Conservation (phyloP, 2,329 filamentous ascomycete genomes). For the Aureobasidium pullulans region DNA sequence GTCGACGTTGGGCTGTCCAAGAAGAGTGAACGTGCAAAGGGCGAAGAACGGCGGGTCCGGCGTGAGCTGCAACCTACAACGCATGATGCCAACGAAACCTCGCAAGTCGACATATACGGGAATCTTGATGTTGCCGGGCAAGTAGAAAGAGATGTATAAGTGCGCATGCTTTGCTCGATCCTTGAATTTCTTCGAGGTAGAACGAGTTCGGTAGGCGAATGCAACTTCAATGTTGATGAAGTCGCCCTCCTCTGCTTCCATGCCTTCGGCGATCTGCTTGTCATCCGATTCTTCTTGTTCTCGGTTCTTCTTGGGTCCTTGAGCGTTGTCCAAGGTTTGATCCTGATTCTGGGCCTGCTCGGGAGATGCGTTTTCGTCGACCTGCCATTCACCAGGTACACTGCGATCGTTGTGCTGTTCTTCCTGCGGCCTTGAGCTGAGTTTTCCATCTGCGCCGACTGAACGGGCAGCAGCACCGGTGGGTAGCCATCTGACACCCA, state of each 20-base stretch:
- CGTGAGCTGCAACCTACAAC: conserved; percentile 62
- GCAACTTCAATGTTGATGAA: conserved; percentile 72
- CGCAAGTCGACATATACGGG: conserved; percentile 69
- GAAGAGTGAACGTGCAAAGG: conserved; percentile 65
- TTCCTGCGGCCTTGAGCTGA: conserved; percentile 39
- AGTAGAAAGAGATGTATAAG: conserved; percentile 63
- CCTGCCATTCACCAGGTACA: conserved; percentile 38
- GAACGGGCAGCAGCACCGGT: conserved; percentile 60
- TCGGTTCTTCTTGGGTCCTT: conserved; percentile 13
- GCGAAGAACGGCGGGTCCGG: conserved; percentile 71
- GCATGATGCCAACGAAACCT: conserved; percentile 63
- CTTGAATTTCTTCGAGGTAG: conserved; percentile 52
- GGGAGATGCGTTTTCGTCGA: conserved; percentile 29
- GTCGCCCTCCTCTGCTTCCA: conserved; percentile 70
- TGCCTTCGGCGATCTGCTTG: conserved; percentile 45
- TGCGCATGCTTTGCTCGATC: conserved; percentile 65
- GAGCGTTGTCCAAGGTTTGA: conserved; percentile 31
- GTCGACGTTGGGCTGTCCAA: conserved; percentile 66
- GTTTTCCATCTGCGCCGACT: conserved; percentile 51
- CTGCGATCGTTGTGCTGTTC: conserved; percentile 41
- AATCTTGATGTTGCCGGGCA: conserved; percentile 49
- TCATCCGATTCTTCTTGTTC: conserved; percentile 25
- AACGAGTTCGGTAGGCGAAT: conserved; percentile 62
- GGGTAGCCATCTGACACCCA: conserved; percentile 65
- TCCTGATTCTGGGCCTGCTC: conserved; percentile 30